phyloP scores from a whole-genome alignment of 1,284 basidiomycete genomes.

The Leucoagaricus sp. region DNA sequence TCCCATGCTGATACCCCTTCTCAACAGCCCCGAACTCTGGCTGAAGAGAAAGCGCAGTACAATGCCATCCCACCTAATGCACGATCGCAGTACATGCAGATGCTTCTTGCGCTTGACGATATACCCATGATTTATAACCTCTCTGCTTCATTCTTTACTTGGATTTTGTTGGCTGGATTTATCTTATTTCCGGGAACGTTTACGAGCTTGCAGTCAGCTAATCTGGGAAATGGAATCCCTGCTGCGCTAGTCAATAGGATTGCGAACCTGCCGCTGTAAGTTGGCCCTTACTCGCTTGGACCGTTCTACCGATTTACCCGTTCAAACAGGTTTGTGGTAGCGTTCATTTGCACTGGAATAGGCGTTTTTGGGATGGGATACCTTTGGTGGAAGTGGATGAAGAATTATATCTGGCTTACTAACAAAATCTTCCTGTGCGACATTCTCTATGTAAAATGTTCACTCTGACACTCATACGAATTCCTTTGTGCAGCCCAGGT shows the following conservation, averaged over 20 bases:
- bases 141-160: conserved; percentile 53
- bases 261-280: conserved; percentile 46
- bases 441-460: background rate
- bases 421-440: conserved; percentile 58
- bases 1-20: background rate
- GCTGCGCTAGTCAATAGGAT: conserved; percentile 35
- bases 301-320: background rate
- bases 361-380: conserved; percentile 53
- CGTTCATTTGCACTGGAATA: conserved; percentile 52
- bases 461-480: background rate
- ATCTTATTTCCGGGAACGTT: conserved; percentile 62
- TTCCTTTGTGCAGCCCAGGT: conserved; percentile 59
- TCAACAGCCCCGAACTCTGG: background rate
- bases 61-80: conserved; percentile 9
- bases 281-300: conserved; percentile 8
- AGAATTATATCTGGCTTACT: conserved; percentile 62
- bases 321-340: conserved; percentile 46
- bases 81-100: conserved; percentile 44
- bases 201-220: conserved; percentile 41
- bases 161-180: conserved; percentile 61
- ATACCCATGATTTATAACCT: conserved; percentile 48
- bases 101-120: conserved; percentile 48
- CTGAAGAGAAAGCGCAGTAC: conserved; percentile 12
- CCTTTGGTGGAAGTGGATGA: conserved; percentile 60
- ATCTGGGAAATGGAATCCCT: conserved; percentile 20